Conservation (phyloP, 345 rosid species). For the Citrus trifoliata region DNA sequence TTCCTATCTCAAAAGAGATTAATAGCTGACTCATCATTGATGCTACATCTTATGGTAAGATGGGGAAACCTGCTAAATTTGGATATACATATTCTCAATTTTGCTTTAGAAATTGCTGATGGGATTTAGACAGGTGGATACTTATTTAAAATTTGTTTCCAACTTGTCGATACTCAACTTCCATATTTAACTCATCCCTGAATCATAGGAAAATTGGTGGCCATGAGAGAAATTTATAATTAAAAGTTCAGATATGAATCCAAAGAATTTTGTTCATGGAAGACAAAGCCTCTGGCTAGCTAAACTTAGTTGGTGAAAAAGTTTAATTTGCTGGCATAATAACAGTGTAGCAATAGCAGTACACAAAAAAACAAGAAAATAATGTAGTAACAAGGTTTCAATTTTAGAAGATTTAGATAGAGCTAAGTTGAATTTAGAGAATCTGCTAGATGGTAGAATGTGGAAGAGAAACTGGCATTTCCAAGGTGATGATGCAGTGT, state of each 20-base stretch:
- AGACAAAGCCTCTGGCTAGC: slow-evolving; percentile 16
- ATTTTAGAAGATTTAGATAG: slow-evolving; percentile 5
- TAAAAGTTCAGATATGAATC: slow-evolving; percentile 2
- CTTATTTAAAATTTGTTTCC: slow-evolving; percentile 3
- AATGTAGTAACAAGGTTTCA: background rate
- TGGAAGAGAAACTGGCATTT: slow-evolving; percentile 14
- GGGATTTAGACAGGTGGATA: slow-evolving; percentile 8
- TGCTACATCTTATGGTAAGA: slow-evolving; percentile 1
- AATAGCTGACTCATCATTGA: slow-evolving; percentile 15
- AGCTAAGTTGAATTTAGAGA: background rate
- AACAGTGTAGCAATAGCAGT: background rate
- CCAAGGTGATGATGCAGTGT: slow-evolving; percentile 14
- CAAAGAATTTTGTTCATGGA: slow-evolving; percentile 2
- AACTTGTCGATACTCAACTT: slow-evolving; percentile 6
- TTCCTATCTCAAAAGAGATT: background rate
- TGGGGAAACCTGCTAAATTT: slow-evolving; percentile 13
- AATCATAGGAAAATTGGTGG: slow-evolving; percentile 11
- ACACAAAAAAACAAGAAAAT: background rate
- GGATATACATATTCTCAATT: slow-evolving; percentile 6
- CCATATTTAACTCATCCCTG: slow-evolving; percentile 12
- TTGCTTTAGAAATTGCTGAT: slow-evolving; percentile 1
- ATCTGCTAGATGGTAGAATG: slow-evolving; percentile 5
- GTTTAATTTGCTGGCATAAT: background rate
- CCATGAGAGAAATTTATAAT: slow-evolving; percentile 7
- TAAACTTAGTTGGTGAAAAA: slow-evolving; percentile 9